Evolutionary conservation across 2,329 filamentous ascomycete species (phyloP), one percentile per base, ranked within the genome.

Genomic region (Penicillium sp.): DNA sequence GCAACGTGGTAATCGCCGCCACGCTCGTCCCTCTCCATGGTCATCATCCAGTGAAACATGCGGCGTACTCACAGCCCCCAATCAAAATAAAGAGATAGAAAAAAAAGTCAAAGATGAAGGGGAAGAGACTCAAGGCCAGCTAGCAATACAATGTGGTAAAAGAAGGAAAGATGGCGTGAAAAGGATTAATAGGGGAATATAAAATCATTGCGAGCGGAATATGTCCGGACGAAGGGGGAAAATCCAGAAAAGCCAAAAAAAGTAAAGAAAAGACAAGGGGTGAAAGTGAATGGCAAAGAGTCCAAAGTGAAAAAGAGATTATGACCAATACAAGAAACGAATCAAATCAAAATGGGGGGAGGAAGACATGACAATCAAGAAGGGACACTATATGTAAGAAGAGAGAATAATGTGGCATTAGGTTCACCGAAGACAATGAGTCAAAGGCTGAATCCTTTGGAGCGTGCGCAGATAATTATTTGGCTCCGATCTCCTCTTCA

Each of bases 401-500:
- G 59, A 59, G 57, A 55, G 48, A 69, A 61, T 60, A 43, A 38
- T 21, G n/a, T 51, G 64, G 59, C 58, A 65, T 63, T 57, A 61
- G 42, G 31, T 60, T 58, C 58, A 55, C 62, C 53, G 57, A 62
- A 53, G 57, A 49, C 52, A 55, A 59, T 61, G 59, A 62, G 59
- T 65, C 61, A 63, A 64, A 51, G 50, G 57, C 56, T 58, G 49
- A 43, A 58, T 59, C 45, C 56, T 53, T 60, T 53, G 36, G 42
- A 56, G 56, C 23, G n/a, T 41, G 38, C 42, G 38, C 41, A 57
- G 41, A 41, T 42, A 52, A 58, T 77, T 66, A 80, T 78, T 84
- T 83, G 23, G 81, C 82, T 60, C 81, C 80, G 61, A 85, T 80
- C 68, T 86, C 84, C 73, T 87, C 84, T 72, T 87, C 84, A 57